Evolutionary conservation across 1,284 basidiomycete genomes (phyloP), one percentile per base, ranked within the genome.

Genomic region (Schizopora paradoxa): DNA sequence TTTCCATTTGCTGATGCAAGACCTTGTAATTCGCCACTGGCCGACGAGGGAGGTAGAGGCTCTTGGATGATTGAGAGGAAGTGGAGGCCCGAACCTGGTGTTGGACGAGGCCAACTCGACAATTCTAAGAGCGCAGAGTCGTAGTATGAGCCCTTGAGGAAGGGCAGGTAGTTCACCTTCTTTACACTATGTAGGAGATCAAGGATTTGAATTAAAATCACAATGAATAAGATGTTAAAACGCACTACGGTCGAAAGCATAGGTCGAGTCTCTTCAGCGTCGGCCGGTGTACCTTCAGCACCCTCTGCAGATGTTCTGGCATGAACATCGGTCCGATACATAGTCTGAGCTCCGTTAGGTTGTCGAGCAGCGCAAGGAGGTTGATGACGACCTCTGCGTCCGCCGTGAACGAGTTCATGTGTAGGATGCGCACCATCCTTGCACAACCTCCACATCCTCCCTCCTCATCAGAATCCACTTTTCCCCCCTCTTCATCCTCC

Each of bases 231-330:
- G 44, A 27, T 18, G 21, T 39, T 21, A 38, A 6, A 23, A 25
- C n/a, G 61, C 77, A 86, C 84, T 86, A 86, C 10, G 84, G 83
- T 41, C 76, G 69, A 58, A 87, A 86, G 52, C 78, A 64, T 41
- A 86, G 54, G 0, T 72, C 70, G 7, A 86, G 58, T 50, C 64
- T 65, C 26, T 58, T 51, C 51, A 86, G 49, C 0, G 53, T 26
- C 41, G 56, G 48, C 60, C 63, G 55, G 49, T 74, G 61, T 52
- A 62, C 51, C 33, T 61, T 56, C 47, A 86, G 71, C 26, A 86
- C 62, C 33, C 77, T 74, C 52, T 79, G 73, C 47, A 86, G 53
- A 58, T 82, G 79, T 51, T 85, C 81, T 2, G 84, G 85, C 0
- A 73, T 57, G 56, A 85, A 84, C 35, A 64, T 73, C 0, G 79